phyloP scores from a whole-genome alignment of 768 basidiomycete genomes.

The Leccinellum albellum region DNA sequence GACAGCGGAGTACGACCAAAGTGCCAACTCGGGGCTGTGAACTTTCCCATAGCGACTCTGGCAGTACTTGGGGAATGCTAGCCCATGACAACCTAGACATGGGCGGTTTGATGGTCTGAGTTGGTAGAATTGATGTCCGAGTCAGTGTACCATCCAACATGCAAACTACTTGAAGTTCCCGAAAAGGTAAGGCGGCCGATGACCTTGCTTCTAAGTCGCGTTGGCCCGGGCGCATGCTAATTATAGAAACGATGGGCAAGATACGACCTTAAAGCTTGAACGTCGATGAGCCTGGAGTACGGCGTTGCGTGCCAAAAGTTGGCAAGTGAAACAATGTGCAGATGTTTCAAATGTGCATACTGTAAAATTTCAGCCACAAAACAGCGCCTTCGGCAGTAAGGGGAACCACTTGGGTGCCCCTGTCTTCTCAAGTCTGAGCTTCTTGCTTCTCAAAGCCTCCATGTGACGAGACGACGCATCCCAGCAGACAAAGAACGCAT shows the following conservation, averaged over 20 bases:
- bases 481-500: background rate
- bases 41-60: background rate
- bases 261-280: background rate
- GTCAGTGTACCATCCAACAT: background rate
- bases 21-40: background rate
- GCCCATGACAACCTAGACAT: background rate
- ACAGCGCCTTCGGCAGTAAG: background rate
- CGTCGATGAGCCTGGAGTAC: background rate
- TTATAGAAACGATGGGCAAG: background rate
- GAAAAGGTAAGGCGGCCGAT: background rate
- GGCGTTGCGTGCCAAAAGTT: background rate
- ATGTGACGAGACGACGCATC: background rate
- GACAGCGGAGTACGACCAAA: background rate
- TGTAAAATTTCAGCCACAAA: background rate
- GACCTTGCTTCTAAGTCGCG: background rate
- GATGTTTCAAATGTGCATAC: background rate
- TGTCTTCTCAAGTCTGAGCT: background rate
- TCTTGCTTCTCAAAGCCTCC: background rate
- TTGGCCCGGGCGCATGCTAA: background rate
- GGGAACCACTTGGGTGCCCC: background rate
- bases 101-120: background rate
- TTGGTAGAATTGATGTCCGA: background rate
- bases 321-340: background rate
- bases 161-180: background rate
- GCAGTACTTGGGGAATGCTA: background rate